A percentile compares a stretch with the other conserved stretches of the same genome.
Conservation (phyloP, 495 filamentous ascomycete genomes). For the Immersiella caudata region DNA sequence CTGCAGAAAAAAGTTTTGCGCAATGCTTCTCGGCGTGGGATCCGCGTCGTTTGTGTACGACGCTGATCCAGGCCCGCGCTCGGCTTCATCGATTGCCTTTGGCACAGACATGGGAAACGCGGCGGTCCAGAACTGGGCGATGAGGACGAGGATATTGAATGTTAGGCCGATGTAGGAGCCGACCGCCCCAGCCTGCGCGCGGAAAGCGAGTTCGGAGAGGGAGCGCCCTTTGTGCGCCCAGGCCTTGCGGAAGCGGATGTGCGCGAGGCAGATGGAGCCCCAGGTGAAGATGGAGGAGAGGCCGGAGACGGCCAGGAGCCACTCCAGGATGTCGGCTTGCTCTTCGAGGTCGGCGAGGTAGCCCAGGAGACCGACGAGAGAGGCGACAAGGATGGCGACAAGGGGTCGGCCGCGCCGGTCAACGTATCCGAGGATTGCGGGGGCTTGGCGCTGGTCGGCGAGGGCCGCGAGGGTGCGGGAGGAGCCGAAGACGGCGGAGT, state of each 20-base stretch:
- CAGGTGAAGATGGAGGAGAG: slow-evolving; percentile 92
- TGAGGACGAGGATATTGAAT: slow-evolving; percentile 79
- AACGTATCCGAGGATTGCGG: slow-evolving; percentile 74
- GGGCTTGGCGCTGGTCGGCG: slow-evolving; percentile 83
- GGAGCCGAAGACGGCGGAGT: slow-evolving; percentile 83
- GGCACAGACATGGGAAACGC: slow-evolving; percentile 67
- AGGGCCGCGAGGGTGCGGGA: slow-evolving; percentile 85
- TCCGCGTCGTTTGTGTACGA: slow-evolving; percentile 23
- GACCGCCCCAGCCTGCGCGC: slow-evolving; percentile 73
- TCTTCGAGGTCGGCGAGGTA: slow-evolving; percentile 72
- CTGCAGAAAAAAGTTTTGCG: slow-evolving; percentile 69
- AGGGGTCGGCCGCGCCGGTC: slow-evolving; percentile 83
- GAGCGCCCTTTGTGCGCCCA: slow-evolving; percentile 72
- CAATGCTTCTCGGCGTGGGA: slow-evolving; percentile 11
- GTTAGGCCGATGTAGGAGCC: slow-evolving; percentile 84
- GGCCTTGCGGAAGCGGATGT: slow-evolving; percentile 88
- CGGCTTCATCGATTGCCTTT: neutral
- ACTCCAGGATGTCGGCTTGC: slow-evolving; percentile 70
- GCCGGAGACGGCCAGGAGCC: slow-evolving; percentile 89
- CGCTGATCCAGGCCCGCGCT: neutral
- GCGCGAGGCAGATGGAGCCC: slow-evolving; percentile 83
- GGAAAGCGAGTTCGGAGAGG: slow-evolving; percentile 77
- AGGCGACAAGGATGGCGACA: slow-evolving; percentile 69
- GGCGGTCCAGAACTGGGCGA: slow-evolving; percentile 93
- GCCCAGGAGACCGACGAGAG: slow-evolving; percentile 70